Percentiles rank a stretch among this genome's conserved stretches.
Conservation (phyloP, 768 basidiomycete species). For the Lyophyllum atratum region DNA sequence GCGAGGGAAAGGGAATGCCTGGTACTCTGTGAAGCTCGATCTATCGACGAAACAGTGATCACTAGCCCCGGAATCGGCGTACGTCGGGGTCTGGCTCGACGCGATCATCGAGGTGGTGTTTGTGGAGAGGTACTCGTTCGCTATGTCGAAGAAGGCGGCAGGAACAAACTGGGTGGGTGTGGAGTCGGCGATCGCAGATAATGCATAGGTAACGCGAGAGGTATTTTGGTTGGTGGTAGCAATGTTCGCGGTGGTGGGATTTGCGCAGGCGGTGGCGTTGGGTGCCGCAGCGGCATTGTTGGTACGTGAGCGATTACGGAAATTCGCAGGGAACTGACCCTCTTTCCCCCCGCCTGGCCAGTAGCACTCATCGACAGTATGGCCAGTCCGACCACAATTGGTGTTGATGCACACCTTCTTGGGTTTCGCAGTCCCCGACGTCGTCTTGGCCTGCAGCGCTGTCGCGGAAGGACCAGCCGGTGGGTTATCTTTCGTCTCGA, state of each 20-base stretch:
- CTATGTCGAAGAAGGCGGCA: not conserved
- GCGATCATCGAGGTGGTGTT: not conserved
- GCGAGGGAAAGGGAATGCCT: not conserved
- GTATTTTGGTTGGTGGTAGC: not conserved
- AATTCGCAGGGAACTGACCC: slow-evolving; percentile 31
- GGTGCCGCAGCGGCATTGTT: not conserved
- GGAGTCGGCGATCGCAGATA: no score
- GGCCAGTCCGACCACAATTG: slow-evolving; percentile 24
- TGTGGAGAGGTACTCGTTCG: not conserved
- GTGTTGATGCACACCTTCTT: slow-evolving; percentile 19
- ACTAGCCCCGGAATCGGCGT: not conserved
- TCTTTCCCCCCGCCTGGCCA: slow-evolving; percentile 35
- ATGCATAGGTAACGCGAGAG: slow-evolving; percentile 1
- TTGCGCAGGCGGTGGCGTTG: no score
- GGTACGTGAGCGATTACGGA: slow-evolving; percentile 9
- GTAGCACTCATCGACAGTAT: slow-evolving; percentile 30
- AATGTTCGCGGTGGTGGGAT: not conserved
- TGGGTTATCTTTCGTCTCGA: not conserved
- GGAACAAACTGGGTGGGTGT: not conserved
- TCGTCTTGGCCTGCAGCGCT: not conserved
- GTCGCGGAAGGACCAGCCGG: not conserved
- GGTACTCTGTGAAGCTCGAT: not conserved
- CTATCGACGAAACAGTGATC: slow-evolving; percentile 7
- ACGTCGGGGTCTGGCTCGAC: not conserved
- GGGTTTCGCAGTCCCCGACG: not conserved